These are phyloP conservation scores for Coniochaeta sp. DNA, from an alignment of 2,329 filamentous ascomycete species.

Conservation along the genomic window DNA sequence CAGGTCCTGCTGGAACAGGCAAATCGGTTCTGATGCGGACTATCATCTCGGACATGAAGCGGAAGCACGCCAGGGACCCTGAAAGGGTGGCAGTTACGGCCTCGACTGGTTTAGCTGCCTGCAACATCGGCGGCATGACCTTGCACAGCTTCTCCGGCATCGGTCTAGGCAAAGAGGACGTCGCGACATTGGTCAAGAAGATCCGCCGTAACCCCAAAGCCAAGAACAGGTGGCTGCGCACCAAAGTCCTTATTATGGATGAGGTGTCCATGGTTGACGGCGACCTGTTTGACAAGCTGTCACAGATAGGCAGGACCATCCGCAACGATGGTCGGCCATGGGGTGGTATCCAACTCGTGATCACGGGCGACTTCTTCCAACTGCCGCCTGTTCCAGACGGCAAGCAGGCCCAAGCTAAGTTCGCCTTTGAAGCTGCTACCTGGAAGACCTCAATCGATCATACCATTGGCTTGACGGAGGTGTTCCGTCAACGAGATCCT, in stretches of 20 bases:
- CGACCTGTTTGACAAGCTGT: constrained; percentile 93
- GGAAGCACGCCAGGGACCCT: constrained; percentile 67
- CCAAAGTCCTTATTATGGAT: constrained; percentile 83
- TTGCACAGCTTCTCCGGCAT: constrained; percentile 95
- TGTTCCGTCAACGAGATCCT: constrained; percentile 90
- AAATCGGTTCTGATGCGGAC: constrained; percentile 94
- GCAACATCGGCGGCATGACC: constrained; percentile 93
- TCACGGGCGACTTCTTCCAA: constrained; percentile 98
- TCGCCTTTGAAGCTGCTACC: constrained; percentile 85
- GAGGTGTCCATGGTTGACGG: constrained; percentile 99
- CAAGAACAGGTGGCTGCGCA: constrained; percentile 80
- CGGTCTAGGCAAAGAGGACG: constrained; percentile 85
- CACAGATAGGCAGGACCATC: constrained; percentile 75
- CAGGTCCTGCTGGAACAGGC: constrained; percentile 90
- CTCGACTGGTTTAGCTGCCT: constrained; percentile 90
- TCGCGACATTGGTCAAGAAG: constrained; percentile 76
- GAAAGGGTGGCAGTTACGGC: constrained; percentile 90
- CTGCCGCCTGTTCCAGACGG: constrained; percentile 87
- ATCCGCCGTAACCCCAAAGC: constrained; percentile 84
- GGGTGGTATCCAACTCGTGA: constrained; percentile 90
- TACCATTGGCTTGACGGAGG: constrained; percentile 89
- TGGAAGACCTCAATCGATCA: constrained; percentile 93
- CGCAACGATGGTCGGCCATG: constrained; percentile 89
- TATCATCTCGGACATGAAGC: constrained; percentile 75
- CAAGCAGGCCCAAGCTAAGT: constrained; percentile 62